Percentiles rank a stretch among this genome's conserved stretches.
Evolutionary conservation across 1,139 yeast genomes (phyloP).

Genomic region (Nakaseomyces bracarensis): DNA sequence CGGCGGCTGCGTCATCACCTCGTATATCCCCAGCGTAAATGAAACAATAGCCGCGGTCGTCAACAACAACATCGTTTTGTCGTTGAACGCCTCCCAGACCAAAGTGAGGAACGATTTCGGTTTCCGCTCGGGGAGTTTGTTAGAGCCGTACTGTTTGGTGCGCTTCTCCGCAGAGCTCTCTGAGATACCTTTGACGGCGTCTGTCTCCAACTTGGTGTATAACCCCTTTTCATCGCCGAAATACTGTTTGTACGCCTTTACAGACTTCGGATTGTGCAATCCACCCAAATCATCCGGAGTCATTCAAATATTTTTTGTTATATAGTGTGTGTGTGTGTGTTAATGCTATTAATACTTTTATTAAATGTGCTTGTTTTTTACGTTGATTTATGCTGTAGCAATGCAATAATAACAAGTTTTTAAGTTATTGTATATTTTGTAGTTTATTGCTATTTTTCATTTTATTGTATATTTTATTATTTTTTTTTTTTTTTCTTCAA

Average conservation of each 20-base stretch:
- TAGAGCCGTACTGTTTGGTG: conserved; percentile 49
- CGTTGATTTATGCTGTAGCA: too few species aligned
- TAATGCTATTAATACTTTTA: too few species aligned
- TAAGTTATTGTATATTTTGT: too few species aligned
- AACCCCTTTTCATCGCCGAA: conserved; percentile 15
- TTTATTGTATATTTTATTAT: too few species aligned
- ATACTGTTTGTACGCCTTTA: conserved; percentile 15
- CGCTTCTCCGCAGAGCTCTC: conserved; percentile 29
- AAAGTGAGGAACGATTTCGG: conserved; percentile 60
- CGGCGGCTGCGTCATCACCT: conserved; percentile 79
- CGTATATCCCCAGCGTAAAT: conserved; percentile 82
- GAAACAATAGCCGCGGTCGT: conserved; percentile 84
- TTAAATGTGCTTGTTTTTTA: too few species aligned
- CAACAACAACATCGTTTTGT: conserved; percentile 78
- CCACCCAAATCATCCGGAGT: background rate
- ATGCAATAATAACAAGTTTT: too few species aligned
- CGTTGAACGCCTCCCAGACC: conserved; percentile 81
- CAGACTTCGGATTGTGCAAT: conserved; percentile 5
- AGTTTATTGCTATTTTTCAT: too few species aligned
- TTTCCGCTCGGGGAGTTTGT: conserved; percentile 59
- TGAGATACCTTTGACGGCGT: background rate
- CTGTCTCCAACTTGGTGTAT: background rate
- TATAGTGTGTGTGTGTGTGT: too few species aligned
- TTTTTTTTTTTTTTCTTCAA: too few species aligned
- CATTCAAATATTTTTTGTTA: background rate